A percentile compares a stretch with the other conserved stretches of the same genome.
Conservation (phyloP, 352 stramenopile species). For the Pythium scleroteichum region DNA sequence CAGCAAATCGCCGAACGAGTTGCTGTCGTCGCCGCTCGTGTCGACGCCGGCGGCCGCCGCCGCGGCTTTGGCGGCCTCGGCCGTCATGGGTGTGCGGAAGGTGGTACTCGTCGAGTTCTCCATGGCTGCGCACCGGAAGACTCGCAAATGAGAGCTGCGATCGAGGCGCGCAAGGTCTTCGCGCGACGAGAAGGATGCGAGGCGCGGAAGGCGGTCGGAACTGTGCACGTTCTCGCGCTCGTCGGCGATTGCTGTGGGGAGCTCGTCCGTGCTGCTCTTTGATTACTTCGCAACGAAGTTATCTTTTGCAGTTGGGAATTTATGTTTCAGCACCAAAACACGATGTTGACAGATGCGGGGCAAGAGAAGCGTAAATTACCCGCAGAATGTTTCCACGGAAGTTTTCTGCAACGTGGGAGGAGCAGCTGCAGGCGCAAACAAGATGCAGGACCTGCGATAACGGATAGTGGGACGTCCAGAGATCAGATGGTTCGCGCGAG, state of each 20-base stretch:
- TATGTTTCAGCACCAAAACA: not conserved
- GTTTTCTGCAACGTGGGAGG: slow-evolving; percentile 8
- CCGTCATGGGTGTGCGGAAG: slow-evolving; percentile 15
- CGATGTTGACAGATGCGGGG: not conserved
- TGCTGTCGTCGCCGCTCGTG: slow-evolving; percentile 30
- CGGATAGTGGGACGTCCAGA: not conserved
- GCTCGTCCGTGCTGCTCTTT: not conserved
- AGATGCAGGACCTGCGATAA: slow-evolving; percentile 5
- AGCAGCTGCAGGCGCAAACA: not conserved
- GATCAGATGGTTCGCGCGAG: not conserved
- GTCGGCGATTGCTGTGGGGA: not conserved
- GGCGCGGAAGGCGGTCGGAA: not conserved
- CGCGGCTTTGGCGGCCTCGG: slow-evolving; percentile 25
- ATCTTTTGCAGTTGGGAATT: not conserved
- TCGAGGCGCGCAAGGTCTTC: too few species aligned
- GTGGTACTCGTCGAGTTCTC: slow-evolving; percentile 13
- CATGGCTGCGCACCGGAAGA: slow-evolving; percentile 11
- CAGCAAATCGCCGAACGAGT: slow-evolving; percentile 74
- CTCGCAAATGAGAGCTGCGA: too few species aligned
- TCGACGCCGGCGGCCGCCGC: slow-evolving; percentile 21
- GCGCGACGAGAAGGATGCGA: too few species aligned
- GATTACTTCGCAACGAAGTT: not conserved
- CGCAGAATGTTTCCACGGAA: slow-evolving; percentile 18
- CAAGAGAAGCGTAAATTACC: not conserved
- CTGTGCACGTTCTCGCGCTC: too few species aligned